phyloP scores from a whole-genome alignment of 306 rosid genomes.

The Cucurbita pepo region DNA sequence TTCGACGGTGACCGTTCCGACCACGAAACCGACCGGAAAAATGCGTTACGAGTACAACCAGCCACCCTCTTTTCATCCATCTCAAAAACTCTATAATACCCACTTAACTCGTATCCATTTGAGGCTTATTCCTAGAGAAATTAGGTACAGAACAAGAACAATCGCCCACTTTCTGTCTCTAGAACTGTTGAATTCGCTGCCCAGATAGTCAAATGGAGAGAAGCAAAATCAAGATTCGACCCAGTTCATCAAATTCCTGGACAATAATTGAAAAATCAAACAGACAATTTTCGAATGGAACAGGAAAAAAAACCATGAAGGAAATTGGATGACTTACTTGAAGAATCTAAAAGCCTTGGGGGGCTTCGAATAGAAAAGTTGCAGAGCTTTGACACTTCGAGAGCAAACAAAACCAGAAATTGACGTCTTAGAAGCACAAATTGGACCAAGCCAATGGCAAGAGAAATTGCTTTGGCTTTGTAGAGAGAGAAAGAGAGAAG shows the following conservation, averaged over 20 bases:
- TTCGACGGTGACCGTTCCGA: conserved; percentile 50
- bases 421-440: conserved; percentile 11
- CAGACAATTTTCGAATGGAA: background rate
- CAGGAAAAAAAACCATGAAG: background rate
- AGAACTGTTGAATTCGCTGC: conserved; percentile 3
- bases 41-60: conserved; percentile 21
- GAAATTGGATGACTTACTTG: conserved; percentile 21
- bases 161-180: background rate
- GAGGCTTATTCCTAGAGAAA: conserved; percentile 21
- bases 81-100: conserved; percentile 7
- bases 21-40: conserved; percentile 75
- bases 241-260: conserved; percentile 17
- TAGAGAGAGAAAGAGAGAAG: conserved; percentile 6
- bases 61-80: conserved; percentile 33
- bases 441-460: conserved; percentile 16
- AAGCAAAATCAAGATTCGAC: conserved; percentile 32
- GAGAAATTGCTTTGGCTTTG: conserved; percentile 9
- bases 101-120: conserved; percentile 23
- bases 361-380: background rate
- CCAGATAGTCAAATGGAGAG: conserved; percentile 13
- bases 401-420: background rate
- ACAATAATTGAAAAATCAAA: background rate
- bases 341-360: background rate
- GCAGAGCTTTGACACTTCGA: background rate
- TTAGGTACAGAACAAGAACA: background rate